phyloP scores from a whole-genome alignment of 306 rosid genomes.

The Fragaria nilgerrensis region DNA sequence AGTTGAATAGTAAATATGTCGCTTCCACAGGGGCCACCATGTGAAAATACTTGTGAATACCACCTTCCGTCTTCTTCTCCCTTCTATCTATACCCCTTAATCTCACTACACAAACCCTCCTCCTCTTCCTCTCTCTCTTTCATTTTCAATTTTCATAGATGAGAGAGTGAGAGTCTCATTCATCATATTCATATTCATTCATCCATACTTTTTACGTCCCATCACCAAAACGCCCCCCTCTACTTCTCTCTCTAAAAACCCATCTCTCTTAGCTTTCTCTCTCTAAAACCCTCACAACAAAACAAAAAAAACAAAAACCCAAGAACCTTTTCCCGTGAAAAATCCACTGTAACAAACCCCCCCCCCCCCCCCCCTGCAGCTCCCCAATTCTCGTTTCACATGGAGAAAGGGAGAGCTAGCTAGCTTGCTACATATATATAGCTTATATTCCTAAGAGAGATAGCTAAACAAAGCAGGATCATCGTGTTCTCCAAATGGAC shows the following conservation, averaged over 20 bases:
- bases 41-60: slow-evolving; percentile 42
- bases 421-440: background rate
- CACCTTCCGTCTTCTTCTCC: slow-evolving; percentile 4
- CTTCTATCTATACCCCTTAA: background rate
- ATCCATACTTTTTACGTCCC: slow-evolving; percentile 72
- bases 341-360: background rate
- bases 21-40: slow-evolving; percentile 55
- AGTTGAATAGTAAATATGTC: slow-evolving; percentile 47
- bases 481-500: slow-evolving; percentile 43
- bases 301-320: background rate
- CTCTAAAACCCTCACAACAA: background rate
- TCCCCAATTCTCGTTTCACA: slow-evolving; percentile 9
- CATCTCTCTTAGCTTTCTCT: slow-evolving; percentile 4
- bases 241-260: slow-evolving; percentile 18
- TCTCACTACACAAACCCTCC: background rate
- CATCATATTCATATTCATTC: slow-evolving; percentile 41
- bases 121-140: background rate
- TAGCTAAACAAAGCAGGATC: background rate
- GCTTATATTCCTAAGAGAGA: background rate
- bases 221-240: slow-evolving; percentile 43
- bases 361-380: background rate
- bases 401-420: slow-evolving; percentile 3
- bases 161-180: slow-evolving; percentile 23
- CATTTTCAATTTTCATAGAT: background rate
- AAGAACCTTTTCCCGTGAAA: slow-evolving; percentile 40